Evolutionary conservation across 305 asterid genomes (phyloP), one percentile per base, ranked within the genome.

Genomic region (Fraxinus xanthoxyloides): DNA sequence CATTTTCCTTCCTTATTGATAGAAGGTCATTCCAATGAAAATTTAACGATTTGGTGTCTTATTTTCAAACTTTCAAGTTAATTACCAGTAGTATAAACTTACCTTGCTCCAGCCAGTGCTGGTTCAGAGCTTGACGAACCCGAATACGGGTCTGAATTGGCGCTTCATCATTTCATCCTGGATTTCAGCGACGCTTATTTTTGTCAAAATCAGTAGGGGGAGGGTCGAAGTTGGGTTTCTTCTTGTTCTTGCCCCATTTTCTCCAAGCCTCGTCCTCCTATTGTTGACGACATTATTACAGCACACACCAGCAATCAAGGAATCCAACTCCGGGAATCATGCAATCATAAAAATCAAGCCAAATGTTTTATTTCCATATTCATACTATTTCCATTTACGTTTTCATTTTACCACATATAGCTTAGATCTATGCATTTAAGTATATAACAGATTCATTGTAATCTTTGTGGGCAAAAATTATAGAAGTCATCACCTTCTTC

Each of bases 41-140:
- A 36, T 7, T 36, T 36, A 36, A 36, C 43, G 2, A 36, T 1
- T 7, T 36, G 43, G 43, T 7, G 43, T 36, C 43, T 36, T 36
- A 7, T 7, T 36, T 36, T 38, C 48, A 9, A 40, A 40, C 0
- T 13, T 51, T 4, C 23, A 61, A 56, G 82, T 17, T 76, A 32
- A 63, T 70, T 89, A 95, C 97, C 88, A 88, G 85, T 85, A 24
- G 72, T 19, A 65, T 2, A 65, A 3, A 65, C 73, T 65, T n/a
- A 10, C 35, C 35, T 65, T 65, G 73, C 90, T 92, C 48, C 97
- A 92, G 48, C 83, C 89, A 74, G 85, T 76, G 0, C 97, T 95
- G 19, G 89, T 90, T 43, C 91, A 94, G 89, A 95, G 98, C 90
- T 95, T 95, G 15, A 87, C 95, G 80, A 95, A 94, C 10, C 98